phyloP scores from a whole-genome alignment of 768 basidiomycete genomes.

The Hypsizygus marmoreus region DNA sequence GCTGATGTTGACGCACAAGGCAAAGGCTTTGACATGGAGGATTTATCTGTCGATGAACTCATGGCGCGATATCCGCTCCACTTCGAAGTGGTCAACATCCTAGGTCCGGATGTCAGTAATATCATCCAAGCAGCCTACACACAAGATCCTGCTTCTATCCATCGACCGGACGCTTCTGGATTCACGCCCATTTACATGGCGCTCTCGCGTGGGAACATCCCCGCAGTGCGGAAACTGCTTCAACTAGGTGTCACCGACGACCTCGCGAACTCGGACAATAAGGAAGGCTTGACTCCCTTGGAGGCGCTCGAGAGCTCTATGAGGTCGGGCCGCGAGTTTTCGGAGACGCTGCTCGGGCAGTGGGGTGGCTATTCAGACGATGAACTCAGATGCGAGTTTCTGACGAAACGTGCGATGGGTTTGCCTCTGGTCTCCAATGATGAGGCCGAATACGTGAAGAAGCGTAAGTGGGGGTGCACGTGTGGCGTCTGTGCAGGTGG shows the following conservation, averaged over 20 bases:
- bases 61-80: constrained; percentile 1
- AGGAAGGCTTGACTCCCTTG: constrained; percentile 14
- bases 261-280: constrained; percentile 12
- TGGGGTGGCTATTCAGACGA: constrained; percentile 14
- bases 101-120: neutral
- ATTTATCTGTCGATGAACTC: no score
- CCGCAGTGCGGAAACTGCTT: constrained; percentile 13
- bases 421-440: neutral
- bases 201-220: constrained; percentile 5
- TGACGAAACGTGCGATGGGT: constrained; percentile 13
- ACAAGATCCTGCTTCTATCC: constrained; percentile 10
- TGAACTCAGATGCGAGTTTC: constrained; percentile 9
- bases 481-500: constrained; percentile 17
- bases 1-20: no score
- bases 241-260: constrained; percentile 11
- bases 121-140: neutral
- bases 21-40: no score
- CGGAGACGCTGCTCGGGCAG: constrained; percentile 10
- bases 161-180: constrained; percentile 11
- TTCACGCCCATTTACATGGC: constrained; percentile 16
- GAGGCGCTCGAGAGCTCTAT: constrained; percentile 9
- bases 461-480: constrained; percentile 18
- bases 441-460: neutral
- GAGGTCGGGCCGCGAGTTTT: constrained; percentile 11
- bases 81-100: neutral